A percentile compares a stretch with the other conserved stretches of the same genome.
Conservation (phyloP, 139 green algal species). For the Zygnema circumcarinatum region DNA sequence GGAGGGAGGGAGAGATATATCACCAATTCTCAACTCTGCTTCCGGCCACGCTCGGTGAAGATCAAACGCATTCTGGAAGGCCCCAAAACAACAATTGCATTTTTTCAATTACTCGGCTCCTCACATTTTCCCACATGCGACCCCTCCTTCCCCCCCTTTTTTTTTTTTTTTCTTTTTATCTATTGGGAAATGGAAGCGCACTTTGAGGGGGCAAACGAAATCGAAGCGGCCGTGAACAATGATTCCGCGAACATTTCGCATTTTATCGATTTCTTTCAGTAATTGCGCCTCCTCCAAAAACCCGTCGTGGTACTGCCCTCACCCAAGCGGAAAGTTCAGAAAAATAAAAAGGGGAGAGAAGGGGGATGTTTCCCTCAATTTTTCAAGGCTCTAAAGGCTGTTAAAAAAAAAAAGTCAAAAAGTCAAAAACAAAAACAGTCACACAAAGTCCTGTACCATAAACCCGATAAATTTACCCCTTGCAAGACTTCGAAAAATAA, state of each 20-base stretch:
- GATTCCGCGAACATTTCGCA: slow-evolving; percentile 64
- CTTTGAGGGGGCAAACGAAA: slow-evolving; percentile 70
- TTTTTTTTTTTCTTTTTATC: no score
- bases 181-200: no score
- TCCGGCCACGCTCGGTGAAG: slow-evolving; percentile 45
- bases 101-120: no score
- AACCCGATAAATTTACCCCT: no score
- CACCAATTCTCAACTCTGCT: slow-evolving; percentile 35
- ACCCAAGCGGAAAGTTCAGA: no score
- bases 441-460: no score
- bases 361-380: background rate
- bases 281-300: slow-evolving; percentile 62
- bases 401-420: background rate
- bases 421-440: background rate
- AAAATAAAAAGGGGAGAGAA: background rate
- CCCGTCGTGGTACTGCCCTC: slow-evolving; percentile 40
- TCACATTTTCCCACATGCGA: no score
- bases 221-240: slow-evolving; percentile 73
- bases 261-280: slow-evolving; percentile 42
- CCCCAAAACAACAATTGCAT: background rate
- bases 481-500: no score
- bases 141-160: no score
- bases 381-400: background rate
- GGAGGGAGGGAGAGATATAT: slow-evolving; percentile 7
- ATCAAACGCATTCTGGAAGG: slow-evolving; percentile 35